Evolutionary conservation across 176 grass and related monocot species (phyloP), one percentile per base, ranked within the genome.

Genomic region (Oryza glumipatula): DNA sequence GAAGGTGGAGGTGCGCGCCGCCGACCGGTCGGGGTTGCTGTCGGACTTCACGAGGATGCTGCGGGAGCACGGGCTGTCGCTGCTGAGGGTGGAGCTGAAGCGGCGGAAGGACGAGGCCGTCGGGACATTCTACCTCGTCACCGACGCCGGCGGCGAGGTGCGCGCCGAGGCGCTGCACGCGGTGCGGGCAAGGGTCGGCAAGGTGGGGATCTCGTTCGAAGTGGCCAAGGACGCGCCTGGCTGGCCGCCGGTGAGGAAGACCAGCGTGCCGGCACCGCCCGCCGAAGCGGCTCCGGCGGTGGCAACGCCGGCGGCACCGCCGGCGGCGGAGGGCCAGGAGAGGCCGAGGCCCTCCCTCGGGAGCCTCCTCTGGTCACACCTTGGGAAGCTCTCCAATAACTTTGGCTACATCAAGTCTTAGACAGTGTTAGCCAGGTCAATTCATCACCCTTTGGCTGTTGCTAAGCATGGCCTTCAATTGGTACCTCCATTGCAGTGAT

Each of bases 1-100:
- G 28, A 90, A 19, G 83, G 82, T 88, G 68, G 88, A 94, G 74
- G 78, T 94, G 64, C 76, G 75, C 58, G 86, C 88, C 6, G 56
- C 70, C 16, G 86, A 94, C 76, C 54, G 88, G 83, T 63, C 83
- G 36, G 86, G 83, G 33, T 9, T 94, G 82, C 86, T 94, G 6
- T 83, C 88, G 45, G 92, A 94, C 71, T 82, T 94, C 82, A 88
- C 92, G 52, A 72, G 92, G 70, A 72, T 80, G 66, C 83, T 91
- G 35, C 82, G 88, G 7, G 92, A 94, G 83, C 86, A 91, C 71
- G 86, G 92, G 9, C 80, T 94, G 68, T 83, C 92, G 38, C 70
- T 93, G 74, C 78, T 87, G 19, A 70, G 85, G 67, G 36, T 74
- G 0, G 86, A 91, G 70, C 77, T 90, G 38, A 74, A 76, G 86